These are phyloP conservation scores for Juglanconis oblonga DNA, from an alignment of 2,329 filamentous ascomycete genomes.

Conservation along the genomic window DNA sequence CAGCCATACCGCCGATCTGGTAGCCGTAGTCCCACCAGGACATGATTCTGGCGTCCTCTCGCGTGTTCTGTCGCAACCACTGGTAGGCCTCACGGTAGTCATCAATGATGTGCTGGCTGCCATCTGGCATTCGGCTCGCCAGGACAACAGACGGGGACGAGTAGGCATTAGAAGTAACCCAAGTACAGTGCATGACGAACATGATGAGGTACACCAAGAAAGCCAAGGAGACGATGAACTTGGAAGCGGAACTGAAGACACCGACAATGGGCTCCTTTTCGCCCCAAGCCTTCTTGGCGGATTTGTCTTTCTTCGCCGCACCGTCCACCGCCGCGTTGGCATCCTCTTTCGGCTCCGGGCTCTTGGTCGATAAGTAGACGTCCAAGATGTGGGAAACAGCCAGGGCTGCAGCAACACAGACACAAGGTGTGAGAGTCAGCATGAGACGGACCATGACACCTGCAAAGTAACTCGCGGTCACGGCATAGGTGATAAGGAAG, in stretches of 20 bases:
- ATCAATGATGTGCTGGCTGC: slow-evolving; percentile 97
- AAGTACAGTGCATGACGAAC: slow-evolving; percentile 97
- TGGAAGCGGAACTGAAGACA: slow-evolving; percentile 78
- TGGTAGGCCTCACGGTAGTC: slow-evolving; percentile 99
- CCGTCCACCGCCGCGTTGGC: slow-evolving; percentile 45
- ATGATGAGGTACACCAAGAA: slow-evolving; percentile 80
- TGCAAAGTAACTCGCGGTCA: slow-evolving; percentile 95
- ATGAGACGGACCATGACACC: slow-evolving; percentile 99
- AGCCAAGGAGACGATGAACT: slow-evolving; percentile 69
- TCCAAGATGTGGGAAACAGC: slow-evolving; percentile 86
- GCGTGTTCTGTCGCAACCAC: slow-evolving; percentile 97
- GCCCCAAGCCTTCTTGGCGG: slow-evolving; percentile 57
- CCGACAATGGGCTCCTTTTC: slow-evolving; percentile 73
- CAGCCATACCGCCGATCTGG: slow-evolving; percentile 99
- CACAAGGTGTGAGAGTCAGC: slow-evolving; percentile 93
- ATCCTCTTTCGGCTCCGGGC: slow-evolving; percentile 53
- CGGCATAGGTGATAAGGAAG: slow-evolving; percentile 95
- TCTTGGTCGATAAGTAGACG: slow-evolving; percentile 69
- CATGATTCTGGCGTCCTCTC: slow-evolving; percentile 96
- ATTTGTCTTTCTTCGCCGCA: slow-evolving; percentile 50
- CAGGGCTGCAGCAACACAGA: slow-evolving; percentile 90
- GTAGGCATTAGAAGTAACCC: slow-evolving; percentile 99
- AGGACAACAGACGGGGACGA: slow-evolving; percentile 96
- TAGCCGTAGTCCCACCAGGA: slow-evolving; percentile 99
- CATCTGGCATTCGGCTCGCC: slow-evolving; percentile 87